These are phyloP conservation scores for Cadophora luteo-olivacea DNA, from an alignment of 2,329 filamentous ascomycete genomes.

Conservation along the genomic window DNA sequence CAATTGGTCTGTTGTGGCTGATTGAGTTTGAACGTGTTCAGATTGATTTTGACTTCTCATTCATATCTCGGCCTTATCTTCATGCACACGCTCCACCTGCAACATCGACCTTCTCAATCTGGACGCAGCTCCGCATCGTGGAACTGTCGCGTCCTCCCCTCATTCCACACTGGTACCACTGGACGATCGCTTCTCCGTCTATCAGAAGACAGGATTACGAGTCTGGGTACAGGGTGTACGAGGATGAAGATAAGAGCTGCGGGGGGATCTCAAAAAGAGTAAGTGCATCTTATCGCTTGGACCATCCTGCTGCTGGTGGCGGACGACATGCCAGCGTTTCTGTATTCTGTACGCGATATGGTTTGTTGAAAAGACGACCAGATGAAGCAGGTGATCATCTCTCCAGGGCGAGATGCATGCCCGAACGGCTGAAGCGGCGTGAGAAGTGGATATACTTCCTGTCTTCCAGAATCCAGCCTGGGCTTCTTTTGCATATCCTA, in stretches of 20 bases:
- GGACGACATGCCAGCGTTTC: background rate
- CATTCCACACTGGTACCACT: background rate
- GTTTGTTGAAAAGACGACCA: background rate
- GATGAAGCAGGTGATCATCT: background rate
- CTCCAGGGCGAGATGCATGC: background rate
- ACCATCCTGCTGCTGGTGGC: background rate
- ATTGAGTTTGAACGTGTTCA: too few relatives aligned
- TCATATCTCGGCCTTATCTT: constrained; percentile 7
- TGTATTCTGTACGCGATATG: background rate
- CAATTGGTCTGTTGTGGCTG: background rate
- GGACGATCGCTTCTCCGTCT: background rate
- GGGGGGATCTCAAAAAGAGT: background rate
- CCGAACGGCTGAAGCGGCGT: background rate
- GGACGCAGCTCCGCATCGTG: background rate
- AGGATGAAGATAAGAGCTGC: background rate
- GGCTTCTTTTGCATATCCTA: background rate
- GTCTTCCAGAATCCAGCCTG: constrained; percentile 3
- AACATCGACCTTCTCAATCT: background rate
- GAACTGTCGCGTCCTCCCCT: background rate
- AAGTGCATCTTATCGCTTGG: background rate
- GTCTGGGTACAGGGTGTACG: background rate
- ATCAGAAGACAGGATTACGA: background rate
- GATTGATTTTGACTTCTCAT: background rate
- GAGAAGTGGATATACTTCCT: background rate
- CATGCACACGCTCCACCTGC: background rate